phyloP scores from a whole-genome alignment of 331 rosid genomes.

The Phaseolus coccineus region DNA sequence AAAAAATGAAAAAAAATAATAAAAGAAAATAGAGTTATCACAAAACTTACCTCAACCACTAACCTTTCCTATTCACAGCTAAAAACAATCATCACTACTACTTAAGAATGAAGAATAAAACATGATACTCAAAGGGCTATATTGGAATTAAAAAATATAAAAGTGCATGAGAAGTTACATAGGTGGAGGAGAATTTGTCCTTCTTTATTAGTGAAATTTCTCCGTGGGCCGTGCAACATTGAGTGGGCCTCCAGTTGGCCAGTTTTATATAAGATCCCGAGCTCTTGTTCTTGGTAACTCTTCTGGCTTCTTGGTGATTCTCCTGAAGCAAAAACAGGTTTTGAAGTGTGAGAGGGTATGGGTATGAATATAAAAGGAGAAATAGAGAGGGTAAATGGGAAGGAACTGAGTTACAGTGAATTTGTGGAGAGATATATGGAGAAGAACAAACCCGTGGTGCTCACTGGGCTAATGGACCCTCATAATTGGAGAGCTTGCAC shows the following conservation, averaged over 20 bases:
- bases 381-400: slow-evolving; percentile 79
- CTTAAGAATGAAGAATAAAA: too few species aligned
- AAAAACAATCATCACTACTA: too few species aligned
- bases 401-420: slow-evolving; percentile 67
- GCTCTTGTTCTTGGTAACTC: neutral
- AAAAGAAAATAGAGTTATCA: too few species aligned
- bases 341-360: slow-evolving; percentile 52
- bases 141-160: too few species aligned
- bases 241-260: neutral
- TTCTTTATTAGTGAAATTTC: too few species aligned
- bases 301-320: neutral
- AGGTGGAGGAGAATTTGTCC: too few species aligned
- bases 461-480: slow-evolving; percentile 74
- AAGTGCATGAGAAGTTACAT: too few species aligned
- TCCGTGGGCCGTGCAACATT: too few species aligned
- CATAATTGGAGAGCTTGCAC: slow-evolving; percentile 74
- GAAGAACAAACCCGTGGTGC: slow-evolving; percentile 77
- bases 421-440: slow-evolving; percentile 71
- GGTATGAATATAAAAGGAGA: slow-evolving; percentile 61
- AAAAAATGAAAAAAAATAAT: too few species aligned
- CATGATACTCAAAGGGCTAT: too few species aligned
- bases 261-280: neutral
- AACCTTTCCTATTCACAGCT: too few species aligned
- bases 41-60: too few species aligned
- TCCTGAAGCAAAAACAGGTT: slow-evolving; percentile 27